Evolutionary conservation across 2,329 filamentous ascomycete genomes (phyloP), one percentile per base, ranked within the genome.

Genomic region (Tolypocladium ophioglossoides): DNA sequence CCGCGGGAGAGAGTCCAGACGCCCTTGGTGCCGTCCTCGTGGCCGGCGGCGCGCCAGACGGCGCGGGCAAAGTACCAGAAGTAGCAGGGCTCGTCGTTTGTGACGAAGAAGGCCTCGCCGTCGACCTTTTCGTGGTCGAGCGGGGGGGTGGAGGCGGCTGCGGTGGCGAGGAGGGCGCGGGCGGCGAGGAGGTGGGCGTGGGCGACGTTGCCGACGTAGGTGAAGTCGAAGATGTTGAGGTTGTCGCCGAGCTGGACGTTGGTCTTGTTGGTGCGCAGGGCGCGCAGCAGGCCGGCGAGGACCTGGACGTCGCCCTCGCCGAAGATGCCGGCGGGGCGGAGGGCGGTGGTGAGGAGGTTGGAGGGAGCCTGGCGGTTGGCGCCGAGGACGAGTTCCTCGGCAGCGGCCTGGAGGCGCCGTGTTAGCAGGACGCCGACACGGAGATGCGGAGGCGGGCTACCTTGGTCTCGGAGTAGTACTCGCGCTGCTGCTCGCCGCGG

Each of bases 381-480:
- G 52, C 82, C 76, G 53, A 96, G 76, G 60, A 95, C 90, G 52
- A 91, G 74, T 57, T 85, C 77, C 75, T 97, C 92, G 50, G 91
- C 92, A 57, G 86, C 78, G 54, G 88, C 86, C 87, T 76, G 44
- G 20, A 10, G 18, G 20, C 1, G 20, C 11, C 0, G 2, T n/a
- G 27, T 27, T 11, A 24, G 40, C 14, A 37, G 12, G 38, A n/a
- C 10, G 24, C 8, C 5, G 14, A 32, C 22, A 18, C 34, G n/a
- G 35, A 32, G n/a, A 27, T 22, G 20, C 35, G 3, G n/a, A 53
- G 61, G 49, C 1, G 20, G 20, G 37, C 10, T 62, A 87, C 88
- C 82, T 96, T 97, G 16, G 90, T 95, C 72, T 91, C 85, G 34
- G 91, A 91, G 71, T 97, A 97, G 71, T 90, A 90, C 70, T 91